Base-by-base conservation (phyloP, 805 yeast genomes). In the Brettanomyces anomalus region DNA sequence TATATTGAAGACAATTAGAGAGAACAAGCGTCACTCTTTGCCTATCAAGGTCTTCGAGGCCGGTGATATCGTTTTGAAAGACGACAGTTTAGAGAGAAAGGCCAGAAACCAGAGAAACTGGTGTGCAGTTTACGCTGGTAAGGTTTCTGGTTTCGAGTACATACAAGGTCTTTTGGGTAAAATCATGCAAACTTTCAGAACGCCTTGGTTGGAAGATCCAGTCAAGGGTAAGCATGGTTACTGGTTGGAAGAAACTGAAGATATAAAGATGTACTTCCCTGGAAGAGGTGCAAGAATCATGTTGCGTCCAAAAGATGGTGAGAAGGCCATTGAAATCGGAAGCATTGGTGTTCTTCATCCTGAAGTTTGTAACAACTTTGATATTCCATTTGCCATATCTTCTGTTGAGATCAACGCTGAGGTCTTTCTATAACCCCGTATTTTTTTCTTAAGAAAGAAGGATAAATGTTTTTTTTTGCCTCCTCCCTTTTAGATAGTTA, bases 141-240 rank as follows among this genome's bases (percentile, higher is more conserved):
- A 89, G 66, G 79, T 89, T 15, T 85, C 97, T 15, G 96, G 97
- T 46, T 93, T 93, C 58, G 99, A 93, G 68, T 72, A 71, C 50
- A 86, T 87, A 41, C 98, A 93, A 69, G 99, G 99, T 53, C 72
- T 93, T 52, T 72, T 93, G 47, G 97, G 95, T 54, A 85, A 95
- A 57, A 70, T 94, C 49, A 89, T 93, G 97, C 90, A 88, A 69
- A 90, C 96, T 57, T 75, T 93, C 70, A 84, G 97, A 72, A 79
- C 94, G 32, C 76, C 78, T 37, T 85, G 95, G 93, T 65, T 84
- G 46, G 80, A 74, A 47, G 72, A 75, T 48, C 74, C 78, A 14
- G 58, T 66, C 34, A 72, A 67, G 43, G 64, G 68, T 33, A 74
- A 68, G 47, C 85, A 93, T 68, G 96, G 96, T 42, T 85, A 78